Evolutionary conservation across 305 asterid genomes (phyloP), one percentile per base, ranked within the genome.

Genomic region (Andrographis paniculata): DNA sequence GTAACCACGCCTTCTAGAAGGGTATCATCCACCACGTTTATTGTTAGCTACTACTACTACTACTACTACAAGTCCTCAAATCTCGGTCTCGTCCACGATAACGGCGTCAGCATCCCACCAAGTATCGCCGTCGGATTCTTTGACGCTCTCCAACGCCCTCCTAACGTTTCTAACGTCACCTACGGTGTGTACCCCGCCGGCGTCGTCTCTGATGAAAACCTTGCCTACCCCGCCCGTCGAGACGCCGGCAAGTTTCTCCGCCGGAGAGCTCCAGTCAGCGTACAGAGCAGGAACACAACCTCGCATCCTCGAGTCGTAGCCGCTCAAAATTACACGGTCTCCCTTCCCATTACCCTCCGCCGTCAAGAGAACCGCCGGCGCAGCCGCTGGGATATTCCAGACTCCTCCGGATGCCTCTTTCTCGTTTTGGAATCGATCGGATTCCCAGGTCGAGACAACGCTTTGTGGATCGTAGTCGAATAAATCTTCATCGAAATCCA

Each of bases 81-180:
- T 24, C n/a, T 73, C n/a, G n/a, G n/a, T 73, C 15, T 73, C 64
- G 37, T 75, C 87, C 40, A 58, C 59, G 8, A 69, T 79, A 43
- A 69, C 85, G 82, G 80, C 88, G 84, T 77, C 94, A 36, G 87
- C 82, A 49, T 75, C 86, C 82, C 80, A 85, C 95, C 89, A 78
- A 4, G 77, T 65, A 40, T 74, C 84, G 64, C 69, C 79, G 77
- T 75, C 78, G 31, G 56, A 5, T 39, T 55, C 77, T 47, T 61
- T 56, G 63, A 50, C 53, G 7, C 51, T 58, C 50, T 69, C 78
- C 31, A 88, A 68, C 75, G 85, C 82, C 61, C 68, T 42, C 49
- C 74, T 72, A 10, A 70, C 60, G 15, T 77, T 84, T 31, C 97
- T 70, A 70, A 88, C 60, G 52, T 88, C 97, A 9, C 95, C 97